These are phyloP conservation scores for Talaromyces sp. DNA, from an alignment of 2,329 filamentous ascomycete genomes.

Conservation along the genomic window DNA sequence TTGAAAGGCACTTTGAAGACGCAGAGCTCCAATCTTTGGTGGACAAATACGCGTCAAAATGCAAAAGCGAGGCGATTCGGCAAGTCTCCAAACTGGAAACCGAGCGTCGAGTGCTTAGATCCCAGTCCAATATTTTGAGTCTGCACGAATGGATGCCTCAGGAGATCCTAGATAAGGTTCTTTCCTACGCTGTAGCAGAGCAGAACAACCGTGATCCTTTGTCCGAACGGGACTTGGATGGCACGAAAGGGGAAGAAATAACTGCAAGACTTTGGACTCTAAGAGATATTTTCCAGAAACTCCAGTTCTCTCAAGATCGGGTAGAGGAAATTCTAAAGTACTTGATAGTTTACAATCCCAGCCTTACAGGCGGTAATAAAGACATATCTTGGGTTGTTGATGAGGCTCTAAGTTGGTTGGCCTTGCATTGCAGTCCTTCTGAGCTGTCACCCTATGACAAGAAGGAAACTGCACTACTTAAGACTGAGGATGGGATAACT, in stretches of 20 bases:
- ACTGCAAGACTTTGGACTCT: conserved; percentile 79
- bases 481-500: conserved; percentile 24
- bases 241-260: conserved; percentile 64
- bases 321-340: conserved; percentile 60
- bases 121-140: conserved; percentile 70
- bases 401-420: conserved; percentile 84
- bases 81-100: conserved; percentile 75
- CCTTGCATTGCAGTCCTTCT: conserved; percentile 63
- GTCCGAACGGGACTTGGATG: conserved; percentile 19
- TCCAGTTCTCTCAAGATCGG: conserved; percentile 61
- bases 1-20: conserved; percentile 81
- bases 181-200: conserved; percentile 53
- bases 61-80: conserved; percentile 69
- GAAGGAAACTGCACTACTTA: conserved; percentile 21
- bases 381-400: conserved; percentile 79
- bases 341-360: conserved; percentile 61
- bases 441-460: conserved; percentile 69
- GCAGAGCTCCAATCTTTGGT: conserved; percentile 84
- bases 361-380: conserved; percentile 49
- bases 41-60: conserved; percentile 74
- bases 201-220: conserved; percentile 31
- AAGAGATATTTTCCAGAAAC: conserved; percentile 61
- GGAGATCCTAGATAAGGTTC: conserved; percentile 70
- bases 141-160: conserved; percentile 71
- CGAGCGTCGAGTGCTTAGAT: conserved; percentile 73